Conservation (phyloP, 108 stramenopile species). For the Seminavis robusta region DNA sequence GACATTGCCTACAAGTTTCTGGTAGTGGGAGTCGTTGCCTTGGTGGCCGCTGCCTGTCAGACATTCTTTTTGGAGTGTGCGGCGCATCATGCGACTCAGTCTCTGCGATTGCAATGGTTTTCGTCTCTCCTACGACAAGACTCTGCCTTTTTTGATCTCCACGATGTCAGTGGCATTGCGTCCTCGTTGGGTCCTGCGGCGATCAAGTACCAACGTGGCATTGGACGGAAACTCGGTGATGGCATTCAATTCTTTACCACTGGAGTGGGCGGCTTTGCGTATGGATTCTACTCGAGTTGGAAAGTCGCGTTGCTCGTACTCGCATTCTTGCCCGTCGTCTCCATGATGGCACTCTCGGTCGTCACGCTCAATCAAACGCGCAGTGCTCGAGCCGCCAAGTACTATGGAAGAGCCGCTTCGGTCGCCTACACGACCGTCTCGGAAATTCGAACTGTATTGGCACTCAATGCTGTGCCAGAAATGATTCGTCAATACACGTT, state of each 20-base stretch:
- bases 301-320: constrained; percentile 61
- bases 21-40: constrained; percentile 51
- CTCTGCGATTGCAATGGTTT: constrained; percentile 58
- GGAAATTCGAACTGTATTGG: constrained; percentile 51
- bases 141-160: constrained; percentile 55
- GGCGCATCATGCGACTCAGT: constrained; percentile 30
- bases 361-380: constrained; percentile 57
- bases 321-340: constrained; percentile 42
- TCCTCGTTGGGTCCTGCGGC: constrained; percentile 10
- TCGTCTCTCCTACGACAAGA: constrained; percentile 63
- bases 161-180: constrained; percentile 43
- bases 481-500: constrained; percentile 40
- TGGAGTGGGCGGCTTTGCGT: constrained; percentile 52
- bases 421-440: constrained; percentile 53
- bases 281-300: constrained; percentile 54
- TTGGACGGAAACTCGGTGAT: constrained; percentile 72
- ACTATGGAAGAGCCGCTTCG: constrained; percentile 48
- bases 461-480: constrained; percentile 39
- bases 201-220: constrained; percentile 37
- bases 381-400: constrained; percentile 11
- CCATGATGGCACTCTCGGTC: constrained; percentile 31
- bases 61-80: constrained; percentile 38
- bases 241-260: constrained; percentile 68
- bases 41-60: constrained; percentile 40
- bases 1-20: constrained; percentile 49